A percentile compares a stretch with the other conserved stretches of the same genome.
phyloP scores from a whole-genome alignment of 2,329 filamentous ascomycete species.

The Botryotinia convoluta region DNA sequence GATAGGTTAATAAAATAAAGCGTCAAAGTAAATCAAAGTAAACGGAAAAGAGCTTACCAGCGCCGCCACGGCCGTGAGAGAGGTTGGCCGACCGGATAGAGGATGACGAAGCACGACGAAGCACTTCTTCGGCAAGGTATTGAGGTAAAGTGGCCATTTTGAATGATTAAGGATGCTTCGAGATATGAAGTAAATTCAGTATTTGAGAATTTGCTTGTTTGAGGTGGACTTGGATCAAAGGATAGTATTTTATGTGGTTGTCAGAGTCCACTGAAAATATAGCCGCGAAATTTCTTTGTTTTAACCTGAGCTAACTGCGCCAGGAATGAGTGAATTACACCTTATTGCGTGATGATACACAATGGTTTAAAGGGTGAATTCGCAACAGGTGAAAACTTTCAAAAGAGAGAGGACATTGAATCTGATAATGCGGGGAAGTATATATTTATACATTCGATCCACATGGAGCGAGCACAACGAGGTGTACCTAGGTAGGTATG shows the following conservation, averaged over 20 bases:
- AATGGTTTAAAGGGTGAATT: not conserved
- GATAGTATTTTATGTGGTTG: not conserved
- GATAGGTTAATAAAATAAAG: conserved; percentile 13
- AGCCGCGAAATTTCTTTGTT: not conserved
- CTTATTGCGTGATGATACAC: conserved; percentile 14
- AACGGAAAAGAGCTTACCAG: conserved; percentile 47
- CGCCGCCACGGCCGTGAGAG: conserved; percentile 75
- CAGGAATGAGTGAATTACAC: conserved; percentile 5
- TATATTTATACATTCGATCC: conserved; percentile 1
- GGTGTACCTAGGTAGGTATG: not conserved
- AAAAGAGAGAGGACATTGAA: not conserved
- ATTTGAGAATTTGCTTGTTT: not conserved
- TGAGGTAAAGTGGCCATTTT: conserved; percentile 31
- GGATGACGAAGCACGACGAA: conserved; percentile 28
- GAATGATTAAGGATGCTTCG: not conserved
- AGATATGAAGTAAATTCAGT: not conserved
- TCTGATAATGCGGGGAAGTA: conserved; percentile 15
- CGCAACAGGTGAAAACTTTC: not conserved
- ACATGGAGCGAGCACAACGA: not conserved
- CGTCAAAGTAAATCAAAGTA: not conserved
- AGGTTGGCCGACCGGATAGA: conserved; percentile 23
- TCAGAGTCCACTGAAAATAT: not conserved
- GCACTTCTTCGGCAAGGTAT: conserved; percentile 24
- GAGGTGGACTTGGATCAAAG: not conserved
- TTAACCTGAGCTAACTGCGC: not conserved